A percentile compares a stretch with the other conserved stretches of the same genome.
Conservation (phyloP, 1,284 basidiomycete genomes). For the Austroboletus novae-zelandiae region DNA sequence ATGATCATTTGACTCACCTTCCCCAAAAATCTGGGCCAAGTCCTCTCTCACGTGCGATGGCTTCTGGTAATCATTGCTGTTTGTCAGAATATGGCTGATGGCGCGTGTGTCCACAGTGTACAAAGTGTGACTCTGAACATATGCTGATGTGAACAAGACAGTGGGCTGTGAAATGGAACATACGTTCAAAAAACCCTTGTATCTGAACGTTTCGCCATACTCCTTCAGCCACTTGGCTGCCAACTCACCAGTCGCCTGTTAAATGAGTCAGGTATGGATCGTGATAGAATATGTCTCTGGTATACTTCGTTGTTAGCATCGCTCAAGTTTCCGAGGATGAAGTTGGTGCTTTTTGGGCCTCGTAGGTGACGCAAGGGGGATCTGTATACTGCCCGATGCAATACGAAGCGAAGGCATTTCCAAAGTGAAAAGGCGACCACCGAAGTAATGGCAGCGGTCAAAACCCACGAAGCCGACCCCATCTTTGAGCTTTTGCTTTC, state of each 20-base stretch:
- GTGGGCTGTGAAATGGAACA: slow-evolving; percentile 10
- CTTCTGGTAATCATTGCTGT: background rate
- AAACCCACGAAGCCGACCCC: background rate
- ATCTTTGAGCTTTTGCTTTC: too few species aligned
- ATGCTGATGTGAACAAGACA: background rate
- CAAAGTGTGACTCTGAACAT: background rate
- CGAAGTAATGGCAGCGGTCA: background rate
- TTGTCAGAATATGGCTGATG: background rate
- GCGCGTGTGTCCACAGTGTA: slow-evolving; percentile 4
- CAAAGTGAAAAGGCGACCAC: background rate
- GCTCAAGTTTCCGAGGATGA: slow-evolving; percentile 53
- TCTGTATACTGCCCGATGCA: slow-evolving; percentile 12
- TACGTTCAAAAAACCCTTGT: slow-evolving; percentile 47
- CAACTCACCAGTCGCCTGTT: slow-evolving; percentile 35
- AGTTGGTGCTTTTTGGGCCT: slow-evolving; percentile 48
- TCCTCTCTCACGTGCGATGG: background rate
- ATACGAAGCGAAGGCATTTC: background rate
- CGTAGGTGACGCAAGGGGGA: slow-evolving; percentile 47
- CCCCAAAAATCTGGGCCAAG: background rate
- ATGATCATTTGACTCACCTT: background rate
- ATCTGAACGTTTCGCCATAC: slow-evolving; percentile 53
- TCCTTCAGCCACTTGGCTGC: slow-evolving; percentile 52
- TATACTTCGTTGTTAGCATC: slow-evolving; percentile 43
- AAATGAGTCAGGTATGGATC: background rate
- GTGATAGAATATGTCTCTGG: background rate